Evolutionary conservation across 1,284 basidiomycete genomes (phyloP), one percentile per base, ranked within the genome.

Genomic region (Chalciporus sp.): DNA sequence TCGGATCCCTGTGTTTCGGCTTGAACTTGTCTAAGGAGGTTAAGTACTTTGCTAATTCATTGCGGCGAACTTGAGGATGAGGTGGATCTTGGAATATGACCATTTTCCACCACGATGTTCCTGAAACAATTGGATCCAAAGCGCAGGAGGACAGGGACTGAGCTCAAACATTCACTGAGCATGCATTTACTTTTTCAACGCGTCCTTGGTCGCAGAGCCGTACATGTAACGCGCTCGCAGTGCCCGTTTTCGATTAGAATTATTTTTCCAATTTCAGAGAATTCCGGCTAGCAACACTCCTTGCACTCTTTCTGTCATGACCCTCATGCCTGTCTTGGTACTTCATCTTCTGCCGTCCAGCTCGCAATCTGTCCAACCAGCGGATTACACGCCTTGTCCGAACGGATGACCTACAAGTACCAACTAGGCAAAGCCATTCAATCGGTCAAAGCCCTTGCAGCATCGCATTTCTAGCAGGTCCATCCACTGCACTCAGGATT

Each of bases 211-310:
- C 17, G 37, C 37, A 39, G 37, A 39, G n/a, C n/a, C n/a, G 39
- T 23, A 23, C n/a, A n/a, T n/a, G n/a, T n/a, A 40, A 42, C 51
- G 51, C 39, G 51, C 44, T 26, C 39, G 49, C 44, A 47, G 50
- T 48, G 58, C 56, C 52, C 54, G 41, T 61, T 68, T 54, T 48
- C 55, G 58, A 69, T 61, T 56, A 55, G 67, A 68, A 51, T 61
- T 58, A 67, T 66, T 58, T 60, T 55, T 56, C 48, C 53, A 66
- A 68, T 70, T 69, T 63, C 58, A 65, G 56, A 57, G 56, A 68
- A 69, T 56, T 59, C 66, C 61, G 64, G 65, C 62, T 70, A 63
- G 46, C 43, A 63, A 68, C 50, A 57, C 61, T 67, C 60, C 65
- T 71, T 68, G 49, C 49, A 59, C 57, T 65, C 66, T 44, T 63